A percentile compares a stretch with the other conserved stretches of the same genome.
These are phyloP conservation scores for Sporothrix schenckii DNA, from an alignment of 2,329 filamentous ascomycete species.

Conservation along the genomic window DNA sequence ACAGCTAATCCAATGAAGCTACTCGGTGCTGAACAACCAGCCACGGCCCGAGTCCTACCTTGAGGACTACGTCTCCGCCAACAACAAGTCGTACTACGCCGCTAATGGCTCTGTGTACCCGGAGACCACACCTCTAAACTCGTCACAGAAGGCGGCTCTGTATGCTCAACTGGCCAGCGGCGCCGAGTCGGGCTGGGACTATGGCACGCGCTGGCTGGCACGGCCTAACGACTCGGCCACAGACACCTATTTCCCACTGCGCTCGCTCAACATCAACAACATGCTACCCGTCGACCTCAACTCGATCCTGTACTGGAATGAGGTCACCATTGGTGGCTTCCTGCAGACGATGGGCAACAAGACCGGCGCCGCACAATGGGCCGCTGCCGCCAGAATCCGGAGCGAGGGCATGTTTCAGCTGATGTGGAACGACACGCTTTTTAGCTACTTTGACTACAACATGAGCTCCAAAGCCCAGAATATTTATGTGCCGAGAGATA, in stretches of 20 bases:
- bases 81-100: conserved; percentile 65
- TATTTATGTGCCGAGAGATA: conserved; percentile 56
- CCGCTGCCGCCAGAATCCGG: conserved; percentile 53
- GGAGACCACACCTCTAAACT: conserved; percentile 53
- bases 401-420: conserved; percentile 64
- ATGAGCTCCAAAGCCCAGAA: conserved; percentile 60
- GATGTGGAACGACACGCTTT: conserved; percentile 66
- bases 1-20: conserved; percentile 44
- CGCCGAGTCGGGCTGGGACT: conserved; percentile 70
- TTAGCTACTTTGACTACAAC: conserved; percentile 71
- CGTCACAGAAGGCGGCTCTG: conserved; percentile 54
- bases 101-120: conserved; percentile 62
- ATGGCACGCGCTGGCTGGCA: conserved; percentile 60
- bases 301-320: conserved; percentile 68
- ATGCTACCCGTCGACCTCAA: conserved; percentile 68
- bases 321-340: conserved; percentile 61
- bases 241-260: conserved; percentile 66
- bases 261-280: conserved; percentile 62
- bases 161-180: conserved; percentile 67
- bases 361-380: conserved; percentile 54
- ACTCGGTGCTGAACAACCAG: conserved; percentile 65
- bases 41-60: conserved; percentile 68
- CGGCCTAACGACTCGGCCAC: conserved; percentile 60
- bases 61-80: conserved; percentile 68
- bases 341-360: conserved; percentile 55